Percentiles rank a stretch among this genome's conserved stretches.
Conservation (phyloP, 352 stramenopile genomes). For the Phytophthora nicotianae region DNA sequence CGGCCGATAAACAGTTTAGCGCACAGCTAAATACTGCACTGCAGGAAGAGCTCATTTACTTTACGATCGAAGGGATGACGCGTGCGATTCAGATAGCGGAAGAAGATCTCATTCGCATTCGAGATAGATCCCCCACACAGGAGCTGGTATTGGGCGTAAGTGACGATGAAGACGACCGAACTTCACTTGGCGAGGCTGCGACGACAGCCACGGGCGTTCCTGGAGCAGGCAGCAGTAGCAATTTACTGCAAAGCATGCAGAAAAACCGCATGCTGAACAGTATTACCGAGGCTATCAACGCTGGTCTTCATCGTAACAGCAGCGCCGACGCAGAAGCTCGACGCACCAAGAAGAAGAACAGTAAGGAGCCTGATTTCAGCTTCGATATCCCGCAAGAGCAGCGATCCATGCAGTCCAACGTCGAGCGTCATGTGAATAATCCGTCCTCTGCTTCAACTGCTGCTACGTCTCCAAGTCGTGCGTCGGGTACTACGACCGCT, state of each 20-base stretch:
- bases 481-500: constrained; percentile 18
- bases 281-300: constrained; percentile 35
- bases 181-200: constrained; percentile 24
- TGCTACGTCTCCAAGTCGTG: constrained; percentile 14
- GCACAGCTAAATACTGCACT: constrained; percentile 89
- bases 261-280: constrained; percentile 34
- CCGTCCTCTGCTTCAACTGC: constrained; percentile 35
- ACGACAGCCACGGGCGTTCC: constrained; percentile 29
- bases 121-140: constrained; percentile 55
- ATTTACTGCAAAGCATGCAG: constrained; percentile 28
- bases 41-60: constrained; percentile 89
- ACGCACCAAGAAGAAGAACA: constrained; percentile 24
- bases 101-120: constrained; percentile 55
- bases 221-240: constrained; percentile 13
- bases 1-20: constrained; percentile 80
- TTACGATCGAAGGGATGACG: constrained; percentile 90
- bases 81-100: constrained; percentile 72
- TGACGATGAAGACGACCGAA: constrained; percentile 16
- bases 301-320: constrained; percentile 33
- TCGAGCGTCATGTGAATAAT: constrained; percentile 21
- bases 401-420: constrained; percentile 20
- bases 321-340: constrained; percentile 23
- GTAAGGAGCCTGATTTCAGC: constrained; percentile 32
- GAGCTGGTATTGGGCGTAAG: constrained; percentile 37
- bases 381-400: constrained; percentile 45